Base-by-base conservation (phyloP, 208 protist genomes). In the Leishmania martiniquensis region DNA sequence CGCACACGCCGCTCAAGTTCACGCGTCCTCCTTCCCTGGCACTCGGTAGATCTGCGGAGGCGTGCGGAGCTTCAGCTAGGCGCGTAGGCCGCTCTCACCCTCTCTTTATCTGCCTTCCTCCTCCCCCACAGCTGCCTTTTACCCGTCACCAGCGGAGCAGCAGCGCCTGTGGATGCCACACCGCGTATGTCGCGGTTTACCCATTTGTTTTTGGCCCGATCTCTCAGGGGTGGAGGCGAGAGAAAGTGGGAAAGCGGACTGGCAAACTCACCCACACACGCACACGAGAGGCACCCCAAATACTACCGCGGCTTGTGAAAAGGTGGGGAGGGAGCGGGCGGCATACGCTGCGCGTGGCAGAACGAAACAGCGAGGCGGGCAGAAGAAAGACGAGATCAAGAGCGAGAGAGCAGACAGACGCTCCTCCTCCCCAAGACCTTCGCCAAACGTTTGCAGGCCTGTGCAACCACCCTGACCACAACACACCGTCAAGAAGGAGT, bases 321-420 rank as follows among this genome's bases (percentile, higher is more conserved):
- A 63, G 29, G 57, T 22, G 57, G 29, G 57, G 57, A 37, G 57
- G 29, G 57, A 63, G 12, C 10, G 29, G 12, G 29, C 29, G 57
- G 57, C 25, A 37, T 20, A 62, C 25, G n/a, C 29, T 32, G 55
- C 20, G 37, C 44, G 20, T 22, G 67, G n/a, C 39, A 34, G 15
- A 22, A 73, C 45, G 34, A 60, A 42, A 69, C 76, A 72, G 62
- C 29, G 60, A 5, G 25, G 60, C 47, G 44, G 39, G 34, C 55
- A 72, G 34, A 60, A 22, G 42, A 69, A 34, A 70, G 59, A 63
- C 13, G 17, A 25, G 72, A 66, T 29, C 51, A 57, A 54, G 32
- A 49, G 62, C n/a, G 54, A 45, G 47, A 66, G 49, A 63, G 32
- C 32, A 73, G 37, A 32, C 39, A 37, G 29, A 29, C 13, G 29